phyloP scores from a whole-genome alignment of 495 filamentous ascomycete species.

The Halenospora varia region DNA sequence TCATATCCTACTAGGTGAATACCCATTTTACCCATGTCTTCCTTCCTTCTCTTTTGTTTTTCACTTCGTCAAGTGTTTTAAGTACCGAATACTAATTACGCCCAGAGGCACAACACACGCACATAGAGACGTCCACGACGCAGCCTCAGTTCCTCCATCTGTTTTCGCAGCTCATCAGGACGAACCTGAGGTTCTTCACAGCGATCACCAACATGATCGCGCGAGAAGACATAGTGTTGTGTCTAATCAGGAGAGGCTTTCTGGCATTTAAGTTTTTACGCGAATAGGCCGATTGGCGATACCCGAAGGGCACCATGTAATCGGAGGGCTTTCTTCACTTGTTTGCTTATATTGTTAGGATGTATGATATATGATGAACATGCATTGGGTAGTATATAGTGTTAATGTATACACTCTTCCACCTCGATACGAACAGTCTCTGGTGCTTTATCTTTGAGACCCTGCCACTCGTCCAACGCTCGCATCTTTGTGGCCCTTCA shows the following conservation, averaged over 20 bases:
- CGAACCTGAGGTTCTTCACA: constrained; percentile 35
- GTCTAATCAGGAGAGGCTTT: constrained; percentile 33
- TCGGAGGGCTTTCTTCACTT: not conserved
- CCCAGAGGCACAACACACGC: not conserved
- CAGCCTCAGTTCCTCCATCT: constrained; percentile 44
- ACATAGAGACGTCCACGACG: constrained; percentile 39
- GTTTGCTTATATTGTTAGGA: no score
- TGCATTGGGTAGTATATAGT: no score
- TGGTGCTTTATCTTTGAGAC: no score
- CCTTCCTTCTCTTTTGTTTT: not conserved
- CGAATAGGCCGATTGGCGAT: not conserved
- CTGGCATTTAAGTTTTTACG: not conserved
- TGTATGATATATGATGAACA: no score
- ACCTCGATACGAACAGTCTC: no score
- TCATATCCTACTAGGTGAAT: not conserved
- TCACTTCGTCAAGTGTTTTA: no score
- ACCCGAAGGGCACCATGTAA: not conserved
- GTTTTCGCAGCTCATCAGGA: constrained; percentile 35
- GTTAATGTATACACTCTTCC: no score
- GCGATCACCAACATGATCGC: constrained; percentile 28
- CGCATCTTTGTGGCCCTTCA: no score
- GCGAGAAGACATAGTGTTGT: constrained; percentile 34
- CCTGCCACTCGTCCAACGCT: no score
- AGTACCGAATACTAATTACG: no score
- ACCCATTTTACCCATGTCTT: not conserved